phyloP scores from a whole-genome alignment of 2,329 filamentous ascomycete species.

The Tolypocladium nubicola region DNA sequence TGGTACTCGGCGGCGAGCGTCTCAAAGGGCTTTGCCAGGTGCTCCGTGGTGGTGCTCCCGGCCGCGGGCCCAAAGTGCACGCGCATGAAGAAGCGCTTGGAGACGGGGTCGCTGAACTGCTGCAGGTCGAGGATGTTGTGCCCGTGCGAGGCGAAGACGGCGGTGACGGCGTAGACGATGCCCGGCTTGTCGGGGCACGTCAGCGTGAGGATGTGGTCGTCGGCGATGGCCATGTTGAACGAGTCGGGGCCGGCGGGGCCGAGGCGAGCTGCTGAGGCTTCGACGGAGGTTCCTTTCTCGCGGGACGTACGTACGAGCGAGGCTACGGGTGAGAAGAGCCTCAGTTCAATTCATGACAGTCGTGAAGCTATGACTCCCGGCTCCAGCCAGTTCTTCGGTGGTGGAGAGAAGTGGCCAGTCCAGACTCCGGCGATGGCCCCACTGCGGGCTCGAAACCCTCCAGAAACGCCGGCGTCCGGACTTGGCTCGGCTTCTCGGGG shows the following conservation, averaged over 20 bases:
- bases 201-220: constrained; percentile 66
- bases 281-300: not conserved
- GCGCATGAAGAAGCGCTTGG: constrained; percentile 77
- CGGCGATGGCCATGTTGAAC: constrained; percentile 20
- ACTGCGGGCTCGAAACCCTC: not conserved
- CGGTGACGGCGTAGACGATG: constrained; percentile 77
- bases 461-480: not conserved
- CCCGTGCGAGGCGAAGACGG: constrained; percentile 59
- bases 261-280: no score
- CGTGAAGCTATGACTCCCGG: not conserved
- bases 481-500: constrained; percentile 1
- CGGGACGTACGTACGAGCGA: not conserved
- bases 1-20: constrained; percentile 51
- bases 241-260: no score
- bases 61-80: constrained; percentile 64
- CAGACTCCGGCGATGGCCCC: not conserved
- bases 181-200: constrained; percentile 78
- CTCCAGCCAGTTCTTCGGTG: not conserved
- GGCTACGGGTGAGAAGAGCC: not conserved
- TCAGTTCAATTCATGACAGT: not conserved
- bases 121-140: constrained; percentile 79
- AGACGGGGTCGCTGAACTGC: constrained; percentile 69
- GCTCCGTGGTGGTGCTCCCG: constrained; percentile 32
- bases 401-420: not conserved
- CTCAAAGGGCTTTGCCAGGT: constrained; percentile 45